Evolutionary conservation across 1,284 basidiomycete species (phyloP).

Genomic region (Taiwanofungus camphoratus): DNA sequence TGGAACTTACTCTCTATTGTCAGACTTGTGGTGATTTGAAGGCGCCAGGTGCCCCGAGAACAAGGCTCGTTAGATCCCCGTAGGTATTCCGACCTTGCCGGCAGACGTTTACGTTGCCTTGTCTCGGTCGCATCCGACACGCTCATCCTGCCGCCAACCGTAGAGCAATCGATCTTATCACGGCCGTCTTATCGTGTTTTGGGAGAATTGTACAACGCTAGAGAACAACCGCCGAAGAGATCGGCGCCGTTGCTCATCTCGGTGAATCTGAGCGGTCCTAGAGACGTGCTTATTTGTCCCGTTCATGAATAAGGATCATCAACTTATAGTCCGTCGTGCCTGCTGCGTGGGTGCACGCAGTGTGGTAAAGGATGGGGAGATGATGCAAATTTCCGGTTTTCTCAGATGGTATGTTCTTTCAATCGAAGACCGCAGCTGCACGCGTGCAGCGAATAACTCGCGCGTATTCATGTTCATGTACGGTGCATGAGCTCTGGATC

Average conservation of each 20-base stretch:
- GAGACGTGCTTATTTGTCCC: no score
- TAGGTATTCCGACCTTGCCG: conserved; percentile 71
- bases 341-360: conserved; percentile 80
- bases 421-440: no score
- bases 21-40: conserved; percentile 77
- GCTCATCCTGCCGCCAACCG: conserved; percentile 44
- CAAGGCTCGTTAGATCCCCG: conserved; percentile 62
- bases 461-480: no score
- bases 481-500: no score
- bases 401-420: no score
- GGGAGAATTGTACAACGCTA: conserved; percentile 84
- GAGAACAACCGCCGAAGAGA: conserved; percentile 78
- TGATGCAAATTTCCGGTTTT: no score
- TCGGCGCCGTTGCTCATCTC: conserved; percentile 75
- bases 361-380: conserved; percentile 77
- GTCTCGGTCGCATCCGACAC: conserved; percentile 6
- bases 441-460: no score
- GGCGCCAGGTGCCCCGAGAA: conserved; percentile 70
- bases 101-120: conserved; percentile 34
- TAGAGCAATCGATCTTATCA: conserved; percentile 73
- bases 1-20: no score
- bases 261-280: conserved; percentile 46
- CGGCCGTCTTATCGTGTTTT: conserved; percentile 72
- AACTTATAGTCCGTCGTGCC: conserved; percentile 81
- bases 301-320: conserved; percentile 60